A percentile compares a stretch with the other conserved stretches of the same genome.
Conservation (phyloP, 805 yeast genomes). For the Kurtzmaniella fragi region DNA sequence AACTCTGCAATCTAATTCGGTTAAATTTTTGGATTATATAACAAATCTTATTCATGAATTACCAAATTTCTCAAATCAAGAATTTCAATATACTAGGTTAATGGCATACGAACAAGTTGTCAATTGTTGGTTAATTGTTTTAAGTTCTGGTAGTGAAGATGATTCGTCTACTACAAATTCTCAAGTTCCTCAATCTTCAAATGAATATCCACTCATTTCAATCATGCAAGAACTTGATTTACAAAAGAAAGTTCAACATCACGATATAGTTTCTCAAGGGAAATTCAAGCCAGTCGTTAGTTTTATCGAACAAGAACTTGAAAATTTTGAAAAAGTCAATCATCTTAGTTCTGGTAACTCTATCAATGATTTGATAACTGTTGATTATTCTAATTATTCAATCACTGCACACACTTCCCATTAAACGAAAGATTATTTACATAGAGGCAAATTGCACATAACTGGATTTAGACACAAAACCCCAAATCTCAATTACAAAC, state of each 20-base stretch:
- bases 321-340: constrained; percentile 22
- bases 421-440: constrained; percentile 4
- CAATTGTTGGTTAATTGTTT: constrained; percentile 50
- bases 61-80: constrained; percentile 60
- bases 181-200: not conserved
- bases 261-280: constrained; percentile 39
- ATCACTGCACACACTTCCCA: constrained; percentile 30
- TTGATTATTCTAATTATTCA: constrained; percentile 40
- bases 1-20: constrained; percentile 44
- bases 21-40: constrained; percentile 60
- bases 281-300: constrained; percentile 42
- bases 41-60: constrained; percentile 55
- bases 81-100: constrained; percentile 45
- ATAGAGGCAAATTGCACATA: too few relatives aligned
- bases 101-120: constrained; percentile 60
- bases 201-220: constrained; percentile 14
- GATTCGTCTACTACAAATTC: not conserved
- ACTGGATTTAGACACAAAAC: too few relatives aligned
- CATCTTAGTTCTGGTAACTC: constrained; percentile 11
- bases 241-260: constrained; percentile 37
- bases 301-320: constrained; percentile 36
- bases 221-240: constrained; percentile 33
- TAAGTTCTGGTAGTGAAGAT: constrained; percentile 19
- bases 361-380: constrained; percentile 35
- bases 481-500: too few relatives aligned